A percentile compares a stretch with the other conserved stretches of the same genome.
These are phyloP conservation scores for Ehretia macrophylla DNA, from an alignment of 257 asterid species.

Conservation along the genomic window DNA sequence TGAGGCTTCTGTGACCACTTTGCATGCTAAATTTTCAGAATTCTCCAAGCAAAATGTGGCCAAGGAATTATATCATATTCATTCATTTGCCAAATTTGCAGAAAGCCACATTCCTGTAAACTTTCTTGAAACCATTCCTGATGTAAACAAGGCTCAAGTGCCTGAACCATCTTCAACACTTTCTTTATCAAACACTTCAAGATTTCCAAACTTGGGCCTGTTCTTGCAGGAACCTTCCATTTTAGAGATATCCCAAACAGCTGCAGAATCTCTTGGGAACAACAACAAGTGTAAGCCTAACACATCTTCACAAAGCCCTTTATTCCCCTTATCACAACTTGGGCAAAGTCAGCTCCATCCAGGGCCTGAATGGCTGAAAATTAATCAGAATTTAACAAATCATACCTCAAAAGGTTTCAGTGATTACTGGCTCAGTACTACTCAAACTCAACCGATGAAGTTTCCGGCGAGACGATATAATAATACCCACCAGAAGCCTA, in stretches of 20 bases:
- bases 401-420: slow-evolving; percentile 32
- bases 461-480: not conserved
- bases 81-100: slow-evolving; percentile 13
- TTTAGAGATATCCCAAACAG: slow-evolving; percentile 22
- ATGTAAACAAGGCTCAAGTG: slow-evolving; percentile 10
- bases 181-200: slow-evolving; percentile 12
- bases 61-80: slow-evolving; percentile 19
- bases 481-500: slow-evolving; percentile 11
- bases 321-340: slow-evolving; percentile 32
- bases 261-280: slow-evolving; percentile 18
- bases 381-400: slow-evolving; percentile 20
- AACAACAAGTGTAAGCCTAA: slow-evolving; percentile 7
- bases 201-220: slow-evolving; percentile 41
- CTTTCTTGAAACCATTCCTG: slow-evolving; percentile 30
- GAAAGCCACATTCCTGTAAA: slow-evolving; percentile 25
- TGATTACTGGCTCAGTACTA: slow-evolving; percentile 38
- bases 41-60: slow-evolving; percentile 25
- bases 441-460: slow-evolving; percentile 43
- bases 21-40: slow-evolving; percentile 24
- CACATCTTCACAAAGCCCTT: slow-evolving; percentile 18
- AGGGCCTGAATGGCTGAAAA: slow-evolving; percentile 27
- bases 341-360: slow-evolving; percentile 22
- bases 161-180: too few relatives aligned
- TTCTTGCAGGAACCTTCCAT: slow-evolving; percentile 43
- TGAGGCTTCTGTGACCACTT: slow-evolving; percentile 17